Base-by-base conservation (phyloP, 345 rosid species). In the Linum trigynum region DNA sequence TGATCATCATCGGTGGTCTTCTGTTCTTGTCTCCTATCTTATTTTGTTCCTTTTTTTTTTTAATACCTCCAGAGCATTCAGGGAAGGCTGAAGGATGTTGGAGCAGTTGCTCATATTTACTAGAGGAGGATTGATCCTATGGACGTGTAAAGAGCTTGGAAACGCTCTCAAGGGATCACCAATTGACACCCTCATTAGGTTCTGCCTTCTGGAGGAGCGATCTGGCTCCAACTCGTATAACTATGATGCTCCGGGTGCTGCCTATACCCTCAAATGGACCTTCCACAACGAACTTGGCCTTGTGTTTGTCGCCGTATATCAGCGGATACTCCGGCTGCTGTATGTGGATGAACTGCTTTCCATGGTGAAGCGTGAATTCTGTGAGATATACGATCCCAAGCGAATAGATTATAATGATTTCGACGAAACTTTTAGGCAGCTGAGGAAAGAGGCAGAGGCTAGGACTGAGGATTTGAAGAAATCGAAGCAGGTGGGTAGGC, bases 71-170 rank as follows among this genome's bases (percentile, higher is more conserved):
- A 23, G 32, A 23, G 32, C 32, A 1, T 23, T 23, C 32, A 23
- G 32, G 32, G 32, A 23, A 23, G 32, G 32, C 32, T 23, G 32
- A 61, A 74, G 65, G 80, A 94, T 94, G 99, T 80, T 94, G 75
- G 99, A 94, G 72, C 99, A 94, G 78, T 79, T 94, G 60, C 69
- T 94, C 59, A 94, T 94, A 59, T 94, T 94, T 72, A 94, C 99
- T 0, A 75, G 95, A 68, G 97, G 99, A 73, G 99, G 99, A 15
- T 77, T 94, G 76, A 90, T 90, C 85, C 91, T 94, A 32, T 94
- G 96, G 99, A 90, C 97, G 38, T 94, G 92, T 68, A 94, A 86
- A 68, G 97, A 90, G 86, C 83, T 94, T 17, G 96, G 96, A 1
- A 91, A 84, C 40, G 99, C 99, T 65, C 81, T 94, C 7, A 88